phyloP scores from a whole-genome alignment of 148 eudicot genomes.

The Diospyros lotus region DNA sequence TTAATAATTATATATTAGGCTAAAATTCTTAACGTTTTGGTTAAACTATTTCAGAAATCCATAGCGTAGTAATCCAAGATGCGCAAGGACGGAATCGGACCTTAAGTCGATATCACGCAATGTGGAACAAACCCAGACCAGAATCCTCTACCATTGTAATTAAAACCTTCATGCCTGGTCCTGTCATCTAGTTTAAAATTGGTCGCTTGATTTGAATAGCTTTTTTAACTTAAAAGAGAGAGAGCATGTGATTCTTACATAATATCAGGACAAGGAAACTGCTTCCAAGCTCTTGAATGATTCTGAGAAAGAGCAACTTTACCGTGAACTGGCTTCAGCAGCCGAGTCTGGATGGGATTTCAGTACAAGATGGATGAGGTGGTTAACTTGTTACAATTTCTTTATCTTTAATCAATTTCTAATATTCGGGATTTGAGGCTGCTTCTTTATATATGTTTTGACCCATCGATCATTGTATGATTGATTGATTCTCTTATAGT shows the following conservation, averaged over 20 bases:
- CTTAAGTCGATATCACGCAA: slow-evolving; percentile 84
- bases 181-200: too few relatives aligned
- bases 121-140: slow-evolving; percentile 95
- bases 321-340: slow-evolving; percentile 82
- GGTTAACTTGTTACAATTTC: neutral
- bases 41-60: slow-evolving; percentile 46
- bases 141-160: slow-evolving; percentile 78
- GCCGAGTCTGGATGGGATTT: slow-evolving; percentile 99
- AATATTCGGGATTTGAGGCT: neutral
- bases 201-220: too few relatives aligned
- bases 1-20: too few relatives aligned
- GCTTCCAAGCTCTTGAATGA: slow-evolving; percentile 44
- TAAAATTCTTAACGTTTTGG: too few relatives aligned
- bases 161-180: neutral
- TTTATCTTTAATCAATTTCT: neutral
- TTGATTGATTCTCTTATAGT: neutral
- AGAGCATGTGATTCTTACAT: neutral
- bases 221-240: neutral
- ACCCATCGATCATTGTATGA: too few relatives aligned
- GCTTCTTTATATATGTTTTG: too few relatives aligned
- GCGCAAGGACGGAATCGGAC: slow-evolving; percentile 43
- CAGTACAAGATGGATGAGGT: slow-evolving; percentile 99
- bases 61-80: slow-evolving; percentile 69
- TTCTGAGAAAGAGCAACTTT: slow-evolving; percentile 49
- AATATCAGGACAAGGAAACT: slow-evolving; percentile 61